These are phyloP conservation scores for Ogataea methanolica DNA, from an alignment of 805 yeast genomes.

Conservation along the genomic window DNA sequence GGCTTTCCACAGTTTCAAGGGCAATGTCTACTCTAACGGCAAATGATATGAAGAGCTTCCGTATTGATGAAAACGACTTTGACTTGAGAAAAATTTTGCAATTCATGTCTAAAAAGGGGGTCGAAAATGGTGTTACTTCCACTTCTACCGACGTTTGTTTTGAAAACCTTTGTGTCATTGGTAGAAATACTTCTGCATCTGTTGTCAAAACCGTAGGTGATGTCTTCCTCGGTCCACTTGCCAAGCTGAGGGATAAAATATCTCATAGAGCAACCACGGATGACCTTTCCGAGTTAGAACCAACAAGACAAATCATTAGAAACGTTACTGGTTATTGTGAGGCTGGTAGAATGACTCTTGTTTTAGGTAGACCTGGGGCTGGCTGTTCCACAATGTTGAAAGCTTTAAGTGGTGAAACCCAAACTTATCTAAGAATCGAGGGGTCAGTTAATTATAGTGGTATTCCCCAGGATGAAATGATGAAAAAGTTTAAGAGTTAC, in stretches of 20 bases:
- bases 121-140: slow-evolving; percentile 38
- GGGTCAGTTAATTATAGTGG: slow-evolving; percentile 47
- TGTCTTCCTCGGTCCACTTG: slow-evolving; percentile 23
- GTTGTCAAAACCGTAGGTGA: slow-evolving; percentile 36
- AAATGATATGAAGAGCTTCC: slow-evolving; percentile 15
- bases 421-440: slow-evolving; percentile 31
- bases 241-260: not conserved
- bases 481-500: slow-evolving; percentile 39
- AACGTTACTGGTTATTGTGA: slow-evolving; percentile 23
- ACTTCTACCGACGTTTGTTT: slow-evolving; percentile 37
- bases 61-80: slow-evolving; percentile 28
- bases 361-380: slow-evolving; percentile 57
- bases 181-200: slow-evolving; percentile 26
- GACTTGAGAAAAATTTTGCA: slow-evolving; percentile 35
- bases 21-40: slow-evolving; percentile 17
- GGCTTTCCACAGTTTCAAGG: slow-evolving; percentile 14
- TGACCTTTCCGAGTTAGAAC: slow-evolving; percentile 7
- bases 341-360: slow-evolving; percentile 53
- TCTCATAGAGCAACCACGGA: slow-evolving; percentile 2
- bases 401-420: slow-evolving; percentile 40
- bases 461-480: slow-evolving; percentile 40
- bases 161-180: slow-evolving; percentile 31
- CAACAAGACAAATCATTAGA: slow-evolving; percentile 18
- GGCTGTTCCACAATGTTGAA: slow-evolving; percentile 57
- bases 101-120: slow-evolving; percentile 33